Conservation (phyloP, 352 stramenopile species). For the Globisporangium viniferum region DNA sequence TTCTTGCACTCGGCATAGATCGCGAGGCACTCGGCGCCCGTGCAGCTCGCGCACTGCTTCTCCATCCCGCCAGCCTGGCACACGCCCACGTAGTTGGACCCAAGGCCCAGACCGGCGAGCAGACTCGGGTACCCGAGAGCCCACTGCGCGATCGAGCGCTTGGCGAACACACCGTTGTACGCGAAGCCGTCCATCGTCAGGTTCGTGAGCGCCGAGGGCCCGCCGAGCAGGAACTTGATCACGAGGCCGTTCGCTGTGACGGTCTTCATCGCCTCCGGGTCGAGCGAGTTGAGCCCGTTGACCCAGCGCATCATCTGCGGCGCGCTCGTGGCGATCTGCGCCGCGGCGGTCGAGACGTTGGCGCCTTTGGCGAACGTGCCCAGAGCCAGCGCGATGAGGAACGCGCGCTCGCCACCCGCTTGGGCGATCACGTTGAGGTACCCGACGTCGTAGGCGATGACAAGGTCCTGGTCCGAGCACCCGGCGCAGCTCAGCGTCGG, state of each 20-base stretch:
- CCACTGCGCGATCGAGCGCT: constrained; percentile 56
- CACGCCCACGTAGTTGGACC: constrained; percentile 46
- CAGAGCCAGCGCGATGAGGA: constrained; percentile 39
- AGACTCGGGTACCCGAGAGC: constrained; percentile 72
- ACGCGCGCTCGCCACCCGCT: constrained; percentile 58
- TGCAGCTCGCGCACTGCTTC: constrained; percentile 39
- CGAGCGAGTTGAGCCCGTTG: constrained; percentile 76
- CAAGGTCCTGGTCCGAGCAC: constrained; percentile 56
- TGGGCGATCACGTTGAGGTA: constrained; percentile 69
- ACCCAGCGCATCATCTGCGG: constrained; percentile 70
- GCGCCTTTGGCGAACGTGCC: constrained; percentile 38
- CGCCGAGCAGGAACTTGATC: constrained; percentile 33
- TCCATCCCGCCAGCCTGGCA: constrained; percentile 38
- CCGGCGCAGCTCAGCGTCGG: constrained; percentile 41
- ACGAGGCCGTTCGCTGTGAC: constrained; percentile 39
- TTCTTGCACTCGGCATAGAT: constrained; percentile 37
- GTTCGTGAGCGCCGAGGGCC: constrained; percentile 29
- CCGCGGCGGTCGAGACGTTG: constrained; percentile 21
- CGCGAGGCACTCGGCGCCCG: constrained; percentile 29
- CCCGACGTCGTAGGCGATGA: constrained; percentile 53
- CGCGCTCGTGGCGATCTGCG: constrained; percentile 36
- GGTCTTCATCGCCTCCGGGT: constrained; percentile 61
- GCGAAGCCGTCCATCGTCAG: constrained; percentile 59
- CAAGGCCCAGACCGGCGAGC: constrained; percentile 52
- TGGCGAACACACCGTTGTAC: constrained; percentile 73